Evolutionary conservation across 2,329 filamentous ascomycete genomes (phyloP), one percentile per base, ranked within the genome.

Genomic region (Cercospora sp.): DNA sequence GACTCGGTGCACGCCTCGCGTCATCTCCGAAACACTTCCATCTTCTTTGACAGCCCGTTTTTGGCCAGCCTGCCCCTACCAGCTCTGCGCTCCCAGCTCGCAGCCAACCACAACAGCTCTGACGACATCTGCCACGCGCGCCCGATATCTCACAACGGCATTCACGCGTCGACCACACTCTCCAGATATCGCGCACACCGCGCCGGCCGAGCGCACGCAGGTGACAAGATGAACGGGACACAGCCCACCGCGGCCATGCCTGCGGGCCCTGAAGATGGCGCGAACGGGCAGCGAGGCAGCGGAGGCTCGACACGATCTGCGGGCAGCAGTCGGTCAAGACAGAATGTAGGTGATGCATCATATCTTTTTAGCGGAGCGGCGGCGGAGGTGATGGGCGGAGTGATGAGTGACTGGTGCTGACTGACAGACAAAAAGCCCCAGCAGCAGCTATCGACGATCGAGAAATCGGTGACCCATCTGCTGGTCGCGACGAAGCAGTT

Each of bases 401-500:
- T 21, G 61, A 21, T 24, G 24, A 57, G 53, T 65, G 16, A 32
- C 32, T 28, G 32, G 32, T 61, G 45, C 70, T 73, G 61, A 72
- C 67, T 72, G 63, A 71, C 66, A 58, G 59, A 55, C 74, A 24
- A 24, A 71, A 77, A 91, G 90, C 84, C 88, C 81, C 83, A 89
- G 83, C 84, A 92, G 84, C 85, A 92, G 74, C 87, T 99, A 73
- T 97, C 94, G 63, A 94, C 97, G 80, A 99, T 99, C 81, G 95
- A 99, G 84, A 98, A 97, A 84, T 97, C 94, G 79, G 95, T 99
- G 72, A 97, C 94, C 10, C 95, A 99, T 79, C 90, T 99, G 55
- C 89, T 99, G 40, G 94, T 99, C 73, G 95, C 95, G 40, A 99
- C 95, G 37, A 99, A 99, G 80, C 94, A 98, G 81, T 89, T 99